These are phyloP conservation scores for Anisogramma anomala DNA, from an alignment of 2,329 filamentous ascomycete genomes.

Conservation along the genomic window DNA sequence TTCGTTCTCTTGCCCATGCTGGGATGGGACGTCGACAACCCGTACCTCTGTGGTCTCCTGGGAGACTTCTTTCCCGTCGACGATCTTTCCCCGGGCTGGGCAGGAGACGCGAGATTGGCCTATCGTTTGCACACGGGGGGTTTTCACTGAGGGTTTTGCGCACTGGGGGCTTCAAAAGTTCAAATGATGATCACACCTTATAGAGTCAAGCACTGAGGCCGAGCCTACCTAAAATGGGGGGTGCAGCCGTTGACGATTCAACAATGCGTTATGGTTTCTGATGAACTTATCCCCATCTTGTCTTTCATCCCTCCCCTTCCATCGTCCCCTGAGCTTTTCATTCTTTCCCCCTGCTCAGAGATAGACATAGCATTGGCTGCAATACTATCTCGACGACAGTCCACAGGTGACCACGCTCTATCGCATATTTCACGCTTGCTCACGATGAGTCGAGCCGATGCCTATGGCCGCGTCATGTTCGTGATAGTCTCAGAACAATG, in stretches of 20 bases:
- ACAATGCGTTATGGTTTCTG: slow-evolving; percentile 31
- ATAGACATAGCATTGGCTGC: not conserved
- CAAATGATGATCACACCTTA: slow-evolving; percentile 84
- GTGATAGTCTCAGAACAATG: too few relatives aligned
- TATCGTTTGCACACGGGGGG: slow-evolving; percentile 16
- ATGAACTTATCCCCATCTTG: slow-evolving; percentile 21
- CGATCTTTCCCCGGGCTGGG: slow-evolving; percentile 18
- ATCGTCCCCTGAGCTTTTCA: too few relatives aligned
- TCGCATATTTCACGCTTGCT: too few relatives aligned
- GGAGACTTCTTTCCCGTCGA: slow-evolving; percentile 24
- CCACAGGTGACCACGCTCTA: not conserved
- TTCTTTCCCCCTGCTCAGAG: too few relatives aligned
- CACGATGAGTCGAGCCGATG: too few relatives aligned
- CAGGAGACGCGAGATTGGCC: slow-evolving; percentile 1
- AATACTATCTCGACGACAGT: not conserved
- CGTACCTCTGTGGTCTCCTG: slow-evolving; percentile 24
- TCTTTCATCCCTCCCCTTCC: not conserved
- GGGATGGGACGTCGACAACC: slow-evolving; percentile 37
- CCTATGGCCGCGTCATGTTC: too few relatives aligned
- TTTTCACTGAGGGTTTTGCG: too few relatives aligned
- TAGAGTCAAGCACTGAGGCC: slow-evolving; percentile 99
- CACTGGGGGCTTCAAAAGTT: slow-evolving; percentile 29
- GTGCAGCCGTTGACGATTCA: slow-evolving; percentile 35
- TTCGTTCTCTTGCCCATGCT: slow-evolving; percentile 35
- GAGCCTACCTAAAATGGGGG: slow-evolving; percentile 25